Conservation (phyloP, 2,329 filamentous ascomycete species). For the Fusarium nurragi region DNA sequence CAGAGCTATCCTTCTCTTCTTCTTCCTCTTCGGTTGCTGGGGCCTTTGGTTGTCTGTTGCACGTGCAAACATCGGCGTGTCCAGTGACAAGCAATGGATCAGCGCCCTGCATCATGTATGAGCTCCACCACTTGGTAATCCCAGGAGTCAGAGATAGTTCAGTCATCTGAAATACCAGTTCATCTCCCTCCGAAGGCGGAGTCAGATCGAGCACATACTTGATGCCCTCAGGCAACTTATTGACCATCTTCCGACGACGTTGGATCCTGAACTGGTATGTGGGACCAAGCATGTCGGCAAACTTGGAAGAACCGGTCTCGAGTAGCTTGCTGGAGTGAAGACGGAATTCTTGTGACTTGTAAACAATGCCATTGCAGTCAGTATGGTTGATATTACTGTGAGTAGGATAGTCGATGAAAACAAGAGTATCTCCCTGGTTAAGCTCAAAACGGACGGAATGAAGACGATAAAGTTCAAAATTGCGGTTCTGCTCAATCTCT, state of each 20-base stretch:
- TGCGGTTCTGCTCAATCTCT: constrained; percentile 36
- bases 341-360: constrained; percentile 51
- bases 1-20: not conserved
- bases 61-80: constrained; percentile 55
- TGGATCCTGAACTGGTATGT: constrained; percentile 53
- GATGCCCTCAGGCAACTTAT: constrained; percentile 55
- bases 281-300: constrained; percentile 56
- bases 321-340: constrained; percentile 59
- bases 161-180: constrained; percentile 67
- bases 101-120: constrained; percentile 48
- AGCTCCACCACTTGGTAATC: constrained; percentile 64
- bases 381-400: constrained; percentile 28
- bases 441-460: constrained; percentile 44
- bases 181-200: constrained; percentile 69
- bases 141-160: constrained; percentile 66
- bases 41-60: constrained; percentile 25
- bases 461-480: constrained; percentile 43
- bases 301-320: constrained; percentile 57
- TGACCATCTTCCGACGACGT: constrained; percentile 50
- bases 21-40: not conserved
- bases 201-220: constrained; percentile 72
- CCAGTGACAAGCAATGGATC: constrained; percentile 49
- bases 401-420: constrained; percentile 54
- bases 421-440: constrained; percentile 54
- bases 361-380: constrained; percentile 51